Evolutionary conservation across 768 basidiomycete species (phyloP), one percentile per base, ranked within the genome.

Genomic region (Phaffia tasmanica): DNA sequence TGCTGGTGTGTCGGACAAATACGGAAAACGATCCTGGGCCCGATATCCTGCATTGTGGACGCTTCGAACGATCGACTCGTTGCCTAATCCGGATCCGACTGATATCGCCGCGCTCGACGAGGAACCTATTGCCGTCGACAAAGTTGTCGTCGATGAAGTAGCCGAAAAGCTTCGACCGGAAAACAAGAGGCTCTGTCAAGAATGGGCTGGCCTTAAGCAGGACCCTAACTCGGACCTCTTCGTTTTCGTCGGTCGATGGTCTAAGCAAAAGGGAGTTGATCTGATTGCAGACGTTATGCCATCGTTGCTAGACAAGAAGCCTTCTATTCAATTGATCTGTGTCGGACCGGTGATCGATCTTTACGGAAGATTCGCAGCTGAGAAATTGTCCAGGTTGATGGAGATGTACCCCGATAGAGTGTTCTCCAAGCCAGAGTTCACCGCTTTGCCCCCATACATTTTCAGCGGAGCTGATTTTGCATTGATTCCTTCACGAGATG

Each of bases 241-340:
- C 74, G 92, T 95, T 70, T 94, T 95, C 77, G 92, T 95, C 70
- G 92, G 92, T 74, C 86, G 92, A 70, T 95, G 92, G 92, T 95
- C 92, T 6, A 95, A 94, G 77, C 92, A 95, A 77, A 95, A 95
- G 77, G 92, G 77, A 77, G 90, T 95, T n/a, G 92, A 95, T 78
- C 79, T 95, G 53, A 95, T 95, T 71, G 92, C 92, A 11, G 92
- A 95, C 77, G 85, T 95, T 70, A 88, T 95, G 88, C 92, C 91
- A 27, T 81, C 83, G 3, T 73, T 95, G 85, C 77, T 95, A 68
- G 88, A 89, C 64, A 94, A 93, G 78, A 84, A 85, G 14, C 81
- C 89, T 7, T 83, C 83, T 47, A 87, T 94, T 67, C 92, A 95
- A 74, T 75, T 95, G 47, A 85, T 95, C 72, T 81, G 84, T 70